Percentiles rank a stretch among this genome's conserved stretches.
Evolutionary conservation across 129 eudicot genomes (phyloP).

Genomic region (Tagetes erecta): DNA sequence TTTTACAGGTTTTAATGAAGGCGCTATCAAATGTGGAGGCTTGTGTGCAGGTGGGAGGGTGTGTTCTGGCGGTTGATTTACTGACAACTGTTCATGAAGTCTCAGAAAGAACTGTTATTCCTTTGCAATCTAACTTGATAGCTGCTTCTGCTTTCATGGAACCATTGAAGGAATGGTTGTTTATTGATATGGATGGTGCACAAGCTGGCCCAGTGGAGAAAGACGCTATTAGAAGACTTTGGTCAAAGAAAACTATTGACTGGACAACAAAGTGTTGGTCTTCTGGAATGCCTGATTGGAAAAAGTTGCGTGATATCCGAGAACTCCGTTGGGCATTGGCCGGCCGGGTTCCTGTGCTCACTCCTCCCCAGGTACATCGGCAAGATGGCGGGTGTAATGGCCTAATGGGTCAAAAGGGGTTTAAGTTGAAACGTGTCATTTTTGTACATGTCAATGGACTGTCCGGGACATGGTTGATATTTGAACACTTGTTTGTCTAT

Average conservation of each 20-base stretch:
- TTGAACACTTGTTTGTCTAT: not conserved
- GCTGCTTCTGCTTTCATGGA: conserved; percentile 99
- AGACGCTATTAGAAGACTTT: conserved; percentile 90
- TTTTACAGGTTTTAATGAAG: conserved; percentile 83
- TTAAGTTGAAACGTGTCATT: not conserved
- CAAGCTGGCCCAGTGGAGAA: conserved; percentile 97
- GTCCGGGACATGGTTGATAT: not conserved
- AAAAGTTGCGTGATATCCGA: conserved; percentile 84
- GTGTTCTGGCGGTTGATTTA: conserved; percentile 92
- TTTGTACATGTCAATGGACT: not conserved
- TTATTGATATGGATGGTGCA: conserved; percentile 65
- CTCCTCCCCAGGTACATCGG: conserved; percentile 60
- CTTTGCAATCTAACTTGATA: conserved; percentile 89
- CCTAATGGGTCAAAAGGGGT: not conserved
- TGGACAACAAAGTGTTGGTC: conserved; percentile 98
- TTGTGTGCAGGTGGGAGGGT: conserved; percentile 95
- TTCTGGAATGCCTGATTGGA: conserved; percentile 97
- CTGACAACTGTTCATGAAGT: conserved; percentile 89
- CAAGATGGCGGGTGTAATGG: not conserved
- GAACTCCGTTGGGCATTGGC: conserved; percentile 99
- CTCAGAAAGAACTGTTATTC: conserved; percentile 95
- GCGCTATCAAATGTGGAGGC: conserved; percentile 87
- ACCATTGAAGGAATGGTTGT: conserved; percentile 87
- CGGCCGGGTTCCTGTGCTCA: conserved; percentile 86
- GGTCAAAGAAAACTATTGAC: conserved; percentile 85